A percentile compares a stretch with the other conserved stretches of the same genome.
phyloP scores from a whole-genome alignment of 1,284 basidiomycete species.

The Fomitopsis palustris region DNA sequence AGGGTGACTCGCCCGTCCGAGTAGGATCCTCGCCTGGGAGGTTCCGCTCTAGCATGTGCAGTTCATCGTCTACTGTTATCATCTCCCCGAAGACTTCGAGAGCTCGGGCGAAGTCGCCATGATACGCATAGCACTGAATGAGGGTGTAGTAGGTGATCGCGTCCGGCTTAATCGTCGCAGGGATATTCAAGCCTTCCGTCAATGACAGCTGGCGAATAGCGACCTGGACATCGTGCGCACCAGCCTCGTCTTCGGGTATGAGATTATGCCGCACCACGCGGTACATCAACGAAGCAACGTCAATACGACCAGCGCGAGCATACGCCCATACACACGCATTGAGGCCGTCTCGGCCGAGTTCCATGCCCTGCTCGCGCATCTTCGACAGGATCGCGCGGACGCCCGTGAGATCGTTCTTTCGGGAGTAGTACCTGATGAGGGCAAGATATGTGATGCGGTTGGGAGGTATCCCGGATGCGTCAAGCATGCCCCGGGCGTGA shows the following conservation, averaged over 20 bases:
- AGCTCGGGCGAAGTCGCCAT: constrained; percentile 60
- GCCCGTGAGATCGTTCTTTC: constrained; percentile 41
- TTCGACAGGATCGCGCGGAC: constrained; percentile 51
- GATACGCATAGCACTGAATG: constrained; percentile 65
- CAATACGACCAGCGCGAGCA: constrained; percentile 47
- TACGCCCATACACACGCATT: constrained; percentile 70
- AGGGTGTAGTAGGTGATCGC: constrained; percentile 65
- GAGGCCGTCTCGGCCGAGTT: constrained; percentile 59
- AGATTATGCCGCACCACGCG: constrained; percentile 53
- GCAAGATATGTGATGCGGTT: constrained; percentile 60
- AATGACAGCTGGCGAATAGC: constrained; percentile 31
- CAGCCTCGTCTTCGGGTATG: constrained; percentile 29
- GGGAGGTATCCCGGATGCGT: constrained; percentile 47
- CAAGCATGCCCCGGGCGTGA: constrained; percentile 50
- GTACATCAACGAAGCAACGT: constrained; percentile 60
- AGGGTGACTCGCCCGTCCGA: constrained; percentile 9
- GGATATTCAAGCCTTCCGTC: constrained; percentile 44
- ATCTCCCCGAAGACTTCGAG: constrained; percentile 70
- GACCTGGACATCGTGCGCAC: constrained; percentile 31
- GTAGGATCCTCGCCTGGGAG: constrained; percentile 2
- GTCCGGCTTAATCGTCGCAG: constrained; percentile 48
- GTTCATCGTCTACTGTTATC: constrained; percentile 44
- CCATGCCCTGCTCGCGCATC: constrained; percentile 46
- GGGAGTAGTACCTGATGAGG: constrained; percentile 53
- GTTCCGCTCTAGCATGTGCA: constrained; percentile 12